Percentiles rank a stretch among this genome's conserved stretches.
phyloP scores from a whole-genome alignment of 2,329 filamentous ascomycete species.

The Alternaria incomplexa region DNA sequence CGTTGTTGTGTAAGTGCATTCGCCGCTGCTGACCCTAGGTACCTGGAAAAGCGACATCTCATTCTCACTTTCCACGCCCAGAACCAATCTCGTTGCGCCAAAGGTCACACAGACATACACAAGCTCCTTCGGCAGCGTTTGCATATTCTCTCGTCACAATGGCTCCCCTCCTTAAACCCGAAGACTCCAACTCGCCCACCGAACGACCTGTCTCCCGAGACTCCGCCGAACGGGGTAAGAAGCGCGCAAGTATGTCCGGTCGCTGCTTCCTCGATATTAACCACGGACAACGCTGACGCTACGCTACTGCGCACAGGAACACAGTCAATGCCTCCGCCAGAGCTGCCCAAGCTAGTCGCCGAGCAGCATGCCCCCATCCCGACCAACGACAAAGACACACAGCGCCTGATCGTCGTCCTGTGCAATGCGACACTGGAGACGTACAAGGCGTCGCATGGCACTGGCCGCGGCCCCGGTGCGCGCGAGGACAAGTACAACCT shows the following conservation, averaged over 20 bases:
- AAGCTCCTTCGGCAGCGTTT: background rate
- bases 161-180: constrained; percentile 30
- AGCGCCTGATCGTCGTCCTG: constrained; percentile 91
- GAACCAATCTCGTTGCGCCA: background rate
- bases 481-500: constrained; percentile 96
- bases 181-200: constrained; percentile 14
- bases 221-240: constrained; percentile 44
- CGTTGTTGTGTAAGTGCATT: constrained; percentile 6
- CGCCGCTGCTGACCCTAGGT: constrained; percentile 1
- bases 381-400: constrained; percentile 84
- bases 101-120: background rate
- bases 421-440: constrained; percentile 98
- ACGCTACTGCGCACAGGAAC: constrained; percentile 56
- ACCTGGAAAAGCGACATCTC: background rate
- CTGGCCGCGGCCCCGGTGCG: constrained; percentile 65
- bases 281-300: constrained; percentile 32
- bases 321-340: constrained; percentile 91
- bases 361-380: constrained; percentile 89
- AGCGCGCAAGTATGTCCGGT: constrained; percentile 46
- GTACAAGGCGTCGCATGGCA: constrained; percentile 85
- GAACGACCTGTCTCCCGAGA: constrained; percentile 38
- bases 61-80: background rate
- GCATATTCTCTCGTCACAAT: constrained; percentile 12
- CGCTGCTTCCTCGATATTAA: constrained; percentile 7
- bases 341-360: constrained; percentile 88